phyloP scores from a whole-genome alignment of 2,329 filamentous ascomycete genomes.

The Cercospora sp. region DNA sequence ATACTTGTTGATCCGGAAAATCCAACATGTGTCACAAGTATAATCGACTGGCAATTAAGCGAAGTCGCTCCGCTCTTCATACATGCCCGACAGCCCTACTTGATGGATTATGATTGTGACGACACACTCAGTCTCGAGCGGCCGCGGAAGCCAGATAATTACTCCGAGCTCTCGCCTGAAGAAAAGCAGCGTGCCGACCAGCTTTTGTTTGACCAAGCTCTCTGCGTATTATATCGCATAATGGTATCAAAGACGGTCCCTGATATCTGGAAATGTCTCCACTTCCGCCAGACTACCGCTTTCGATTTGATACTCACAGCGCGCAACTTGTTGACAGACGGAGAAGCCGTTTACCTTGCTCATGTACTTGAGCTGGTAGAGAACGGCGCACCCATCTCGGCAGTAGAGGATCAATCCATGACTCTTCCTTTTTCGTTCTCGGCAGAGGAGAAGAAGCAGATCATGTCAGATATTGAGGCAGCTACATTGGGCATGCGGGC shows the following conservation, averaged over 20 bases:
- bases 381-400: background rate
- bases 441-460: conserved; percentile 25
- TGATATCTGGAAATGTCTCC: conserved; percentile 7
- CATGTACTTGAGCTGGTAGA: background rate
- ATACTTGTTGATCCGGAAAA: conserved; percentile 40
- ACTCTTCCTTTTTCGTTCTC: conserved; percentile 22
- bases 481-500: background rate
- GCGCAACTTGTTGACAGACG: conserved; percentile 23
- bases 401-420: background rate
- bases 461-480: conserved; percentile 26
- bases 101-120: conserved; percentile 31
- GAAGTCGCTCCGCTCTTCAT: conserved; percentile 41
- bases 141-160: conserved; percentile 33
- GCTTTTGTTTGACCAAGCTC: conserved; percentile 35
- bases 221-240: background rate
- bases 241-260: background rate
- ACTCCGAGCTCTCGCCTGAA: conserved; percentile 29
- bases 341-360: conserved; percentile 1
- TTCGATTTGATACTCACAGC: background rate
- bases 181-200: conserved; percentile 20
- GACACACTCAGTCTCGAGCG: conserved; percentile 33
- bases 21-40: conserved; percentile 36
- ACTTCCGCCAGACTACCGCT: background rate
- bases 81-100: background rate
- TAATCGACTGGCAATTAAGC: conserved; percentile 43